Base-by-base conservation (phyloP, 495 filamentous ascomycete genomes). In the Penicillium bovifimosum region DNA sequence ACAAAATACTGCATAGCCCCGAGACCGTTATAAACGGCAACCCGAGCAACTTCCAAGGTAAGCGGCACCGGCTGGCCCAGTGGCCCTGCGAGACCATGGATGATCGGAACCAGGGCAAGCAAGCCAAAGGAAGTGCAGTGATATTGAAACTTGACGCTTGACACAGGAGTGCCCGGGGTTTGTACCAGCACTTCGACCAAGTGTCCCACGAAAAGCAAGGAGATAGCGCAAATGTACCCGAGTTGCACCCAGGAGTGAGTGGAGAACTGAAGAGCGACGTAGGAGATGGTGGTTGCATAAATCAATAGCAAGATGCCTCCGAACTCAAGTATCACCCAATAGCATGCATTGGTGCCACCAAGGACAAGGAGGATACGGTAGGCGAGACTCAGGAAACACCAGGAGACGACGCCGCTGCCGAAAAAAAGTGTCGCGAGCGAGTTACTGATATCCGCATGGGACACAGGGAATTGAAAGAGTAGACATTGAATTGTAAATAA, bases 381-480 rank as follows among this genome's bases (percentile, higher is more conserved):
- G n/a, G 24, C n/a, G 4, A 56, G 36, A 16, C 48, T 43, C 6
- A 20, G 14, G 7, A 56, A 24, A 41, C 33, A 52, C 48, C 42
- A 52, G 11, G 42, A 41, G 2, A 52, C 38, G 2, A 52, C 16
- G 11, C 54, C 38, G 0, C 6, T 28, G 14, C 36, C 26, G 11
- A 56, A 52, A 6, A 46, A 13, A 36, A 56, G 10, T 48, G 48
- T 29, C 10, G 48, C 16, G 7, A 56, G n/a, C 1, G 48, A 35
- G 29, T 47, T 43, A 5, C 47, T 7, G 5, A 56, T 47, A 7
- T 5, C 35, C 3, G 35, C 42, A 8, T 41, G 34, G 14, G 41
- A 42, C 5, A 48, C 39, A 5, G 54, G 48, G 35, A 56, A 56
- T 24, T 52, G 42, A 27, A 56, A 48, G 9, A 56, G 32, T 6